phyloP scores from a whole-genome alignment of 106 monocot species.

The Platanthera guangdongensis region DNA sequence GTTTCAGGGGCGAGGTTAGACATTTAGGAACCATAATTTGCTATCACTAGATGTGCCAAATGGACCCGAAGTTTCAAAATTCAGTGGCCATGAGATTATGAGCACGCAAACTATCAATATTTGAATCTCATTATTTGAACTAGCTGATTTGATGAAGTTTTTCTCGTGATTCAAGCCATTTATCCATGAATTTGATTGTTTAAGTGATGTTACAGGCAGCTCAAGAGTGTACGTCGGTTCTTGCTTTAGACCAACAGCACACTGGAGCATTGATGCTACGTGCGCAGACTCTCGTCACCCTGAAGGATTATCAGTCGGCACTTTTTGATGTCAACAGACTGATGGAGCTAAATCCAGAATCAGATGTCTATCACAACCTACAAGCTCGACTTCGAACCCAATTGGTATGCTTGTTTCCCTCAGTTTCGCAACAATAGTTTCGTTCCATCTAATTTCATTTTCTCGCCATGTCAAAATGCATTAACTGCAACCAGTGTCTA shows the following conservation, averaged over 20 bases:
- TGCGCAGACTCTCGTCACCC: constrained; percentile 88
- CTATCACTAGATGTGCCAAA: too few relatives aligned
- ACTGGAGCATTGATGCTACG: constrained; percentile 97
- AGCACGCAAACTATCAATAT: too few relatives aligned
- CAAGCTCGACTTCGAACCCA: constrained; percentile 84
- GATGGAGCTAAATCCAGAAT: constrained; percentile 79
- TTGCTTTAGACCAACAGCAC: constrained; percentile 80
- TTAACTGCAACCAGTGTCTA: not conserved
- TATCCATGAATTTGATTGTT: not conserved
- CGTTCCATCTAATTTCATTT: not conserved
- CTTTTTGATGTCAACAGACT: constrained; percentile 95
- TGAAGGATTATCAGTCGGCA: constrained; percentile 94
- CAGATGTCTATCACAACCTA: constrained; percentile 76
- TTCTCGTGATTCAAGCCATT: not conserved
- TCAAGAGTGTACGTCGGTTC: constrained; percentile 94
- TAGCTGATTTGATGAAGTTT: not conserved
- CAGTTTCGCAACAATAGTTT: not conserved
- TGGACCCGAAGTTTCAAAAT: too few relatives aligned
- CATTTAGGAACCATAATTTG: too few relatives aligned
- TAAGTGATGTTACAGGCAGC: constrained; percentile 42
- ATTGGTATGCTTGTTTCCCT: constrained; percentile 42
- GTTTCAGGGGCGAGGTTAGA: too few relatives aligned
- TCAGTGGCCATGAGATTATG: too few relatives aligned
- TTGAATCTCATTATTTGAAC: not conserved
- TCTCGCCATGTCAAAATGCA: not conserved